phyloP scores from a whole-genome alignment of 2,329 filamentous ascomycete species.

The Fusarium secorum region DNA sequence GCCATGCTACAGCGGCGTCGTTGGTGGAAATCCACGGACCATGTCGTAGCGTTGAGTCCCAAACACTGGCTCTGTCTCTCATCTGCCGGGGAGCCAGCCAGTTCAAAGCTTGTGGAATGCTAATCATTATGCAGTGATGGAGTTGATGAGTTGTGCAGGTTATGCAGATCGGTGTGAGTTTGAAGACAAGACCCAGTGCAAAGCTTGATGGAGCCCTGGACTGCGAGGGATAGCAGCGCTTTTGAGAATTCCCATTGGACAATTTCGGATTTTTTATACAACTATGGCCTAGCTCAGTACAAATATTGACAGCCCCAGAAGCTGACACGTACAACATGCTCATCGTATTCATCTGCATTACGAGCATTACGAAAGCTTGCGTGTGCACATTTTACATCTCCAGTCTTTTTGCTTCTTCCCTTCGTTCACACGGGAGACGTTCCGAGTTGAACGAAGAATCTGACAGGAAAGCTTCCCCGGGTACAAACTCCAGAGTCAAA shows the following conservation, averaged over 20 bases:
- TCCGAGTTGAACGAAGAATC: conserved; percentile 9
- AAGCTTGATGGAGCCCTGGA: not conserved
- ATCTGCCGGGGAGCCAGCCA: conserved; percentile 35
- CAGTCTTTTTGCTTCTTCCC: conserved; percentile 17
- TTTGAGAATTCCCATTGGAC: conserved; percentile 24
- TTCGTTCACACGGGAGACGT: conserved; percentile 14
- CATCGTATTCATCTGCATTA: conserved; percentile 11
- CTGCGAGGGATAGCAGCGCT: conserved; percentile 13
- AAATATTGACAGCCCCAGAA: not conserved
- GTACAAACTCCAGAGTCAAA: conserved; percentile 4
- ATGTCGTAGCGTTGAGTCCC: conserved; percentile 36
- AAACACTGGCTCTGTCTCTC: conserved; percentile 39
- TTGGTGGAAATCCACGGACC: conserved; percentile 25
- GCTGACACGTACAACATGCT: conserved; percentile 9
- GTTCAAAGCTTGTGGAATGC: conserved; percentile 25
- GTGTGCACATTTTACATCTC: conserved; percentile 28
- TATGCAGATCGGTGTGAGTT: conserved; percentile 15
- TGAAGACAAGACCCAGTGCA: not conserved
- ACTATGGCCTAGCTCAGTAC: not conserved
- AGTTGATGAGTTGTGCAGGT: conserved; percentile 21
- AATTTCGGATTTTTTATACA: not conserved
- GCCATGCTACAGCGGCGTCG: conserved; percentile 15
- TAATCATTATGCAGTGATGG: conserved; percentile 12
- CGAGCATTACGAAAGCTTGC: conserved; percentile 24
- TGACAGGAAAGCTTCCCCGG: not conserved